Evolutionary conservation across 148 eudicot species (phyloP), one percentile per base, ranked within the genome.

Genomic region (Camellia granthamiana): DNA sequence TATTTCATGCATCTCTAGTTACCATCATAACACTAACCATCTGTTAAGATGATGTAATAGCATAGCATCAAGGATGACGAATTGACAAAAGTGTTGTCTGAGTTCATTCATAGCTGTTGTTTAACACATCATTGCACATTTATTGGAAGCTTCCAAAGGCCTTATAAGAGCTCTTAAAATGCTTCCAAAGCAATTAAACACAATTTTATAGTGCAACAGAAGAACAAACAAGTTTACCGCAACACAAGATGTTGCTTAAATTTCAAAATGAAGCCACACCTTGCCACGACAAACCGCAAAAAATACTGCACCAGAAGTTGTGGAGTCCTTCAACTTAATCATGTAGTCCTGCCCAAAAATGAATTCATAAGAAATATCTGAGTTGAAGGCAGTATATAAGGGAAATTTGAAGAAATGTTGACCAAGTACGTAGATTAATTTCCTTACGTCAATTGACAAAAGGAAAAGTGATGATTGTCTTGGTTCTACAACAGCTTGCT

Each of bases 221-320:
- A 51, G 54, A 15, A 23, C 7, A 65, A 21, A 49, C 21, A 30
- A 51, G 47, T 65, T 49, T 49, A 19, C 64, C 43, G 44, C 19
- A 67, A 11, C 56, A 56, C 7, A 58, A 58, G 9, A 65, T 68
- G 66, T 58, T 60, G 43, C 59, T 21, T 23, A 68, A 70, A 59
- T 75, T 14, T 38, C 23, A 79, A 56, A 63, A 43, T 73, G 70
- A 62, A 81, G 52, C 38, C 80, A 72, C 86, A 96, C 99, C 98
- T 96, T 96, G 69, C 99, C 99, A 84, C 99, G 99, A 78, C 98
- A 96, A 18, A 96, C 99, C 11, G 99, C 99, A 84, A 96, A 96
- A 87, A 96, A 96, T 61, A 94, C 82, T 64, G 99, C 95, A 72
- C 99, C 99, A 80, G 92, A 87, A 74, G 93, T 82, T 71, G 95